Percentiles rank a stretch among this genome's conserved stretches.
phyloP scores from a whole-genome alignment of 495 filamentous ascomycete species.

The Podospora australis region DNA sequence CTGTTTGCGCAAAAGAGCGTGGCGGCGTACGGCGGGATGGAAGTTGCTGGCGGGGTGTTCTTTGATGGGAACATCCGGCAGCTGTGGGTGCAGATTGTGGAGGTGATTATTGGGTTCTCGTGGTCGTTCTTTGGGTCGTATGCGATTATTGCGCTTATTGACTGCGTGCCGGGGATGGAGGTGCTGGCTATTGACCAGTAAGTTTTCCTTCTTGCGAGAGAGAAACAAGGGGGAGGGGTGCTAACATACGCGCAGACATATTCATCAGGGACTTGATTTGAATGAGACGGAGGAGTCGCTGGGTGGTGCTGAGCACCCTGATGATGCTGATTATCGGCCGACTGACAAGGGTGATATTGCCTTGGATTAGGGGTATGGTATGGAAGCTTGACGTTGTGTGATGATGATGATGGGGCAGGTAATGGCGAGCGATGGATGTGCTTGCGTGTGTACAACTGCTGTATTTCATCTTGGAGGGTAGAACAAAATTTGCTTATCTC shows the following conservation, averaged over 20 bases:
- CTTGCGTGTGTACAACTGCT: too few relatives aligned
- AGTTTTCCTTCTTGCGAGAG: neutral
- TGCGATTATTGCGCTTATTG: slow-evolving; percentile 21
- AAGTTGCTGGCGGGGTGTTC: slow-evolving; percentile 20
- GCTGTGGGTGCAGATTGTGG: slow-evolving; percentile 23
- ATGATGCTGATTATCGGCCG: slow-evolving; percentile 19
- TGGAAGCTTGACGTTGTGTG: too few relatives aligned
- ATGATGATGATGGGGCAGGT: too few relatives aligned
- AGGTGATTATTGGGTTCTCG: slow-evolving; percentile 19
- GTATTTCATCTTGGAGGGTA: too few relatives aligned
- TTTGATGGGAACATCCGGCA: slow-evolving; percentile 21
- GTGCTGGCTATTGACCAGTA: slow-evolving; percentile 25
- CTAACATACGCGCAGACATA: slow-evolving; percentile 17
- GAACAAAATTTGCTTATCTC: too few relatives aligned
- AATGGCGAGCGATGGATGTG: too few relatives aligned
- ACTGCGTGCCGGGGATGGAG: slow-evolving; percentile 24
- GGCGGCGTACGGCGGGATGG: slow-evolving; percentile 23
- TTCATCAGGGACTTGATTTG: slow-evolving; percentile 22
- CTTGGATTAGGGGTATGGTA: slow-evolving; percentile 16
- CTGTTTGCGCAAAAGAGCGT: slow-evolving; percentile 53
- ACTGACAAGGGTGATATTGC: slow-evolving; percentile 18
- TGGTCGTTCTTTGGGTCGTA: slow-evolving; percentile 24
- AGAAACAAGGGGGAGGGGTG: neutral
- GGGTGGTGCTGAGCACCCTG: slow-evolving; percentile 17
- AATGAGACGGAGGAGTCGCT: slow-evolving; percentile 24